phyloP scores from a whole-genome alignment of 805 yeast genomes.

The Pichia deserticola region DNA sequence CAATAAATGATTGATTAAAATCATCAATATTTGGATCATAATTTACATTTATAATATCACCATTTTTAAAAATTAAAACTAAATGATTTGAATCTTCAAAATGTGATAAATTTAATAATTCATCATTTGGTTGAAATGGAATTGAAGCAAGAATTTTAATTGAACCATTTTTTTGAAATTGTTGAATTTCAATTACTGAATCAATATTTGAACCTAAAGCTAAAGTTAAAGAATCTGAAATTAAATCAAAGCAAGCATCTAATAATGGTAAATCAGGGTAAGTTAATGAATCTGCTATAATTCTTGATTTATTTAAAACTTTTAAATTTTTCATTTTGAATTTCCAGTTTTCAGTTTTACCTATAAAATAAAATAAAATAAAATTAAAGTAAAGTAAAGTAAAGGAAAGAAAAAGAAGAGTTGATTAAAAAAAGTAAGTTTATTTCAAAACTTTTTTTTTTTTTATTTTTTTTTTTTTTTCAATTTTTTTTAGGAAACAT shows the following conservation, averaged over 20 bases:
- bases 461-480: no score
- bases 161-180: slow-evolving; percentile 59
- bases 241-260: slow-evolving; percentile 59
- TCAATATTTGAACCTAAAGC: slow-evolving; percentile 50
- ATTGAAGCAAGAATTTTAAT: slow-evolving; percentile 53
- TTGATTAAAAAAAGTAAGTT: no score
- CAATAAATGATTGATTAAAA: slow-evolving; percentile 50
- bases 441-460: no score
- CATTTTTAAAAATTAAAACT: slow-evolving; percentile 60
- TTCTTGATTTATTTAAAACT: slow-evolving; percentile 43
- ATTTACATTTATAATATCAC: slow-evolving; percentile 66
- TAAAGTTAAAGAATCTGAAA: slow-evolving; percentile 65
- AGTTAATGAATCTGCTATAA: slow-evolving; percentile 45
- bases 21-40: slow-evolving; percentile 43
- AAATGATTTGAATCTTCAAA: slow-evolving; percentile 63
- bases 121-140: slow-evolving; percentile 36
- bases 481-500: no score
- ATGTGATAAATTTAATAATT: slow-evolving; percentile 51
- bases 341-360: background rate
- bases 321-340: slow-evolving; percentile 27
- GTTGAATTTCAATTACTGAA: slow-evolving; percentile 66
- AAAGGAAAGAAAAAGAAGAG: no score
- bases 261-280: slow-evolving; percentile 58
- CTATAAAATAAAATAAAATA: background rate
- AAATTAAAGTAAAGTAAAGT: background rate